Evolutionary conservation across 352 stramenopile genomes (phyloP).

Genomic region (Phytopythium helicoides): DNA sequence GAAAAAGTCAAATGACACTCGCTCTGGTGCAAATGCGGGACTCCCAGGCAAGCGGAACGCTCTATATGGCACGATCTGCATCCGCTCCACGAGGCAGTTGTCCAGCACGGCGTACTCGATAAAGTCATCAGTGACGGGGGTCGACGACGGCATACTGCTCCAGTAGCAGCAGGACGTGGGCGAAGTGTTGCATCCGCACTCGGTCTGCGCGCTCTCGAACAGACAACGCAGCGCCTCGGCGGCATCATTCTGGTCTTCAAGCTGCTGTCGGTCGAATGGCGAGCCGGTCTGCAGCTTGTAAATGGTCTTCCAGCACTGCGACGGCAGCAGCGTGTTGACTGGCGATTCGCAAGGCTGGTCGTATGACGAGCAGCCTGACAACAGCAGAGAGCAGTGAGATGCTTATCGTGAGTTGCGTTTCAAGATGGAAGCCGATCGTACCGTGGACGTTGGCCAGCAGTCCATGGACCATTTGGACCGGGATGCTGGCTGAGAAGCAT

Average conservation of each 20-base stretch:
- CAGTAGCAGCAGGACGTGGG: constrained; percentile 67
- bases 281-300: constrained; percentile 31
- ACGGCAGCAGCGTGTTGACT: constrained; percentile 64
- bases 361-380: constrained; percentile 44
- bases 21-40: constrained; percentile 68
- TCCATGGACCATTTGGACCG: constrained; percentile 2
- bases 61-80: constrained; percentile 76
- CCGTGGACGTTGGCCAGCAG: constrained; percentile 14
- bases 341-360: constrained; percentile 52
- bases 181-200: constrained; percentile 52
- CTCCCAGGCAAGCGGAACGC: constrained; percentile 78
- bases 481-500: constrained; percentile 5
- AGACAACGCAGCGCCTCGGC: neutral
- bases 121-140: constrained; percentile 58
- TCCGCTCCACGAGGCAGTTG: constrained; percentile 49
- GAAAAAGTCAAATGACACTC: constrained; percentile 76
- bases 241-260: neutral
- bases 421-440: neutral
- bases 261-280: neutral
- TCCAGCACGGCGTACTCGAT: constrained; percentile 71
- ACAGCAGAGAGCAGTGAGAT: neutral
- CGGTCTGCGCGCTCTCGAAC: constrained; percentile 6
- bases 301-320: constrained; percentile 61
- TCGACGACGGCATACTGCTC: constrained; percentile 75
- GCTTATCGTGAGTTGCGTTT: neutral